A percentile compares a stretch with the other conserved stretches of the same genome.
These are phyloP conservation scores for Lasiosphaeria miniovina DNA, from an alignment of 495 filamentous ascomycete species.

Conservation along the genomic window DNA sequence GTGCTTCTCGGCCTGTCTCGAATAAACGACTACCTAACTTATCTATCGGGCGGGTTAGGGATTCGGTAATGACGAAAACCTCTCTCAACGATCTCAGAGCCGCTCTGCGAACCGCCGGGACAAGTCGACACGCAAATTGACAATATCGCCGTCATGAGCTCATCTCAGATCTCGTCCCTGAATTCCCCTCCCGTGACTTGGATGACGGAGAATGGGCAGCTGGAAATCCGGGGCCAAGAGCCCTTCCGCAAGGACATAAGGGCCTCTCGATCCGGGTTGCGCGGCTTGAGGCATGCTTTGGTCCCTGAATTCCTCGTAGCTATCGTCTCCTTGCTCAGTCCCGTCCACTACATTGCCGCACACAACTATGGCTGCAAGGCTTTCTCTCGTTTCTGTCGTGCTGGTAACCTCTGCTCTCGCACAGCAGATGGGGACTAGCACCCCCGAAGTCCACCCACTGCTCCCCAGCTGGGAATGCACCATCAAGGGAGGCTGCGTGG, in stretches of 20 bases:
- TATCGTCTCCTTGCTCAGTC: not conserved
- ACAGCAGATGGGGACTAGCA: conserved; percentile 19
- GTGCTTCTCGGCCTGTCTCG: no score
- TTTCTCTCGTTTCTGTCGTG: conserved; percentile 2
- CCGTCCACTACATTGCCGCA: not conserved
- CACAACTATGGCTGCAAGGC: not conserved
- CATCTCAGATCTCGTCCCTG: not conserved
- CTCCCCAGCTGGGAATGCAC: conserved; percentile 56
- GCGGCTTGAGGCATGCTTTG: not conserved
- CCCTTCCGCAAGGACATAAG: conserved; percentile 5
- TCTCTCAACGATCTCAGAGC: not conserved
- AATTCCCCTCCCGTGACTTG: not conserved
- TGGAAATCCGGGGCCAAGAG: not conserved
- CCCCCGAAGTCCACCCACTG: conserved; percentile 43
- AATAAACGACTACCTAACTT: no score
- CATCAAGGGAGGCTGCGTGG: conserved; percentile 47
- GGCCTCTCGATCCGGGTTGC: conserved; percentile 1
- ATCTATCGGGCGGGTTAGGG: no score
- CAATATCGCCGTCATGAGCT: conserved; percentile 1
- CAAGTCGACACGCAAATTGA: not conserved
- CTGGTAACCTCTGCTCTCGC: conserved; percentile 13
- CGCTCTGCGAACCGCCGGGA: not conserved
- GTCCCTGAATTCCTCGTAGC: not conserved
- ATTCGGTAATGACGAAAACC: not conserved
- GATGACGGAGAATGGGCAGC: not conserved